These are phyloP conservation scores for Scopulariopsis brevicaulis DNA, from an alignment of 2,329 filamentous ascomycete species.

Conservation along the genomic window DNA sequence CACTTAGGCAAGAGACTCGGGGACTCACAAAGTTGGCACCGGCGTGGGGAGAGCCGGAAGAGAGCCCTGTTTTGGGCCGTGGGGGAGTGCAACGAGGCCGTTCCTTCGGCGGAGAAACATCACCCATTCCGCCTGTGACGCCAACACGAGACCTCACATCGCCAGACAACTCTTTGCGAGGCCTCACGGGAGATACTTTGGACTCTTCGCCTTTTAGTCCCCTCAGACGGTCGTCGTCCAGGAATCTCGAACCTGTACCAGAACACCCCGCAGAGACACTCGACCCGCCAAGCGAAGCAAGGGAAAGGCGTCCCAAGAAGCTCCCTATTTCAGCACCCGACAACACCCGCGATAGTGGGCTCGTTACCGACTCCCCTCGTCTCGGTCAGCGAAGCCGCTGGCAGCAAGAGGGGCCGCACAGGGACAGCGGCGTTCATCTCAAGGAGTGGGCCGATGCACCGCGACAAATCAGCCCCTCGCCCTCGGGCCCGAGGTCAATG, in stretches of 20 bases:
- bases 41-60: background rate
- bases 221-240: constrained; percentile 9
- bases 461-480: constrained; percentile 9
- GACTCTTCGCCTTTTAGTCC: constrained; percentile 1
- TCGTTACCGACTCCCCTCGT: constrained; percentile 32
- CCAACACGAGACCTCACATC: background rate
- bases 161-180: background rate
- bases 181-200: background rate
- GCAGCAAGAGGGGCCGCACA: constrained; percentile 22
- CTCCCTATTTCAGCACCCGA: constrained; percentile 15
- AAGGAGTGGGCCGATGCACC: constrained; percentile 30
- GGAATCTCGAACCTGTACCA: constrained; percentile 37
- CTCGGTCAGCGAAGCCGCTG: constrained; percentile 21
- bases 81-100: constrained; percentile 8
- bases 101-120: background rate
- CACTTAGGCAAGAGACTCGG: background rate
- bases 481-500: background rate
- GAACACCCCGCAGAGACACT: constrained; percentile 22
- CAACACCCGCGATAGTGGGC: constrained; percentile 36
- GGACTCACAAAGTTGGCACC: background rate
- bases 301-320: constrained; percentile 19
- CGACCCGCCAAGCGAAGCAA: constrained; percentile 25
- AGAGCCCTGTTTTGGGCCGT: constrained; percentile 24
- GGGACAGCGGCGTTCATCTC: constrained; percentile 47
- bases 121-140: background rate